Evolutionary conservation across 2,329 filamentous ascomycete species (phyloP), one percentile per base, ranked within the genome.

Genomic region (Cadophora gregata): DNA sequence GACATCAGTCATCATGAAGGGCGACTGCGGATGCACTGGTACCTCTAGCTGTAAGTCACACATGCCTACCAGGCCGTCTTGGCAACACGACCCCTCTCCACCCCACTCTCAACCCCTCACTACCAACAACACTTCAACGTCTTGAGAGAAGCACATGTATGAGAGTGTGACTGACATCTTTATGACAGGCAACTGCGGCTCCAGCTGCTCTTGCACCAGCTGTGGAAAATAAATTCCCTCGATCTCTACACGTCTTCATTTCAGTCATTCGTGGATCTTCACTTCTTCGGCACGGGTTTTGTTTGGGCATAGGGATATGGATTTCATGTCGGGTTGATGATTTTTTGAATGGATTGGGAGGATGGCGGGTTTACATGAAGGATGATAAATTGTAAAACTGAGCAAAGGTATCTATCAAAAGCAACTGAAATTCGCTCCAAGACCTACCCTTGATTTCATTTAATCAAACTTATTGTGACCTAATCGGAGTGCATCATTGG

Each of bases 11-110:
- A 79, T 74, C 64, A 79, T 79, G 77, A 78, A 78, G 76, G 76
- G 76, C 69, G 77, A 79, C 70, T 79, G 77, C 72, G 77, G 77
- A 77, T 79, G 77, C 76, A 78, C 77, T 64, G 74, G 75, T 70
- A 62, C 71, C 71, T 76, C 75, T 56, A 73, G 72, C 74, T 79
- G 77, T 78, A 78, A 70, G 76, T 75, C 64, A n/a, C 21, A 16
- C n/a, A 8, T 19, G 51, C 36, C 31, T 5, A 36, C 31, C 31
- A 14, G n/a, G 10, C 21, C 9, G 31, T 62, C 63, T 25, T 59
- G 33, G 33, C 47, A 50, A 14, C n/a, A 33, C 36, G 27, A 47
- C 29, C 42, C 69, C 12, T 45, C 56, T 25, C 59, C 33, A 58
- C 51, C 33, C 59, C 55, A 48, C 60, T 47, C n/a, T 64, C 53